Percentiles rank a stretch among this genome's conserved stretches.
Conservation (phyloP, 139 green algal genomes). For the Mychonastes homosphaera region DNA sequence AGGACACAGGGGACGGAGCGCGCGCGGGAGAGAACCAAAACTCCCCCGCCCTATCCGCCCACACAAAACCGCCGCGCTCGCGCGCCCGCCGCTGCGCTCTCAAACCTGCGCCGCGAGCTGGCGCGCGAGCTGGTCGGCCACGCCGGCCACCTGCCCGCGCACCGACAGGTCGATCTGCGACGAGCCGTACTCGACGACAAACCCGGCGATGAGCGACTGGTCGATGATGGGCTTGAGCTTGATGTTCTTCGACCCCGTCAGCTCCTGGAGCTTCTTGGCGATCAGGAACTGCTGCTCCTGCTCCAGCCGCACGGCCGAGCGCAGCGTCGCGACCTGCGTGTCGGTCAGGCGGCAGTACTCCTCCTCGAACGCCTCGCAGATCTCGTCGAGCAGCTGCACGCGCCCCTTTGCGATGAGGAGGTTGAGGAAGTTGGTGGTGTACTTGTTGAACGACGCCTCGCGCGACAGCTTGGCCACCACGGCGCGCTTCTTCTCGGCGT, state of each 20-base stretch:
- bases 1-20: no score
- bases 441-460: slow-evolving; percentile 57
- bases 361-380: slow-evolving; percentile 85
- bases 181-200: slow-evolving; percentile 90
- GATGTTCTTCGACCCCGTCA: slow-evolving; percentile 98
- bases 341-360: slow-evolving; percentile 93
- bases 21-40: no score
- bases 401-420: slow-evolving; percentile 88
- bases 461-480: slow-evolving; percentile 70
- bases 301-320: slow-evolving; percentile 92
- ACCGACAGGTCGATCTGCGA: slow-evolving; percentile 93
- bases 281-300: slow-evolving; percentile 99
- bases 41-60: background rate
- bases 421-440: slow-evolving; percentile 95
- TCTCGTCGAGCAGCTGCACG: slow-evolving; percentile 64
- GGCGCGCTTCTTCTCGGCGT: slow-evolving; percentile 75
- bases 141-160: slow-evolving; percentile 78
- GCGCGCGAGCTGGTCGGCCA: slow-evolving; percentile 34
- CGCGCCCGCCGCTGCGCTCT: background rate
- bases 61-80: background rate
- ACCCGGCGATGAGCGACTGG: slow-evolving; percentile 84
- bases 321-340: slow-evolving; percentile 89
- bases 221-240: slow-evolving; percentile 98
- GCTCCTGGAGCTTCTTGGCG: slow-evolving; percentile 97
- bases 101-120: background rate